Conservation (phyloP, 495 filamentous ascomycete species). For the Cercophora scortea region DNA sequence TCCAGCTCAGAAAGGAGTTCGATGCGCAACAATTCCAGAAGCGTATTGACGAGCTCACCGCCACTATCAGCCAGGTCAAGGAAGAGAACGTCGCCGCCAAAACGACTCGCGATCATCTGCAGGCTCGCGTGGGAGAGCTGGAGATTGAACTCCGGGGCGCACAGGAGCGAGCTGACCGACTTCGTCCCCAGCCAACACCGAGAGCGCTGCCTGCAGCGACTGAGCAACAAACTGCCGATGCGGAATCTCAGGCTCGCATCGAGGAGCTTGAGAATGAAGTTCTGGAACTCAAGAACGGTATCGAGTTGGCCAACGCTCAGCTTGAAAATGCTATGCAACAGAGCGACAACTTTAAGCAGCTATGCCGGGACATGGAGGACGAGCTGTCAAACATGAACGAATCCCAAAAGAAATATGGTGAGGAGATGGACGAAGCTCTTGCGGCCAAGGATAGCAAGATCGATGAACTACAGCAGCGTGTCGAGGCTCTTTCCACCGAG, state of each 20-base stretch:
- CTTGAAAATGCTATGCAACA: slow-evolving; percentile 71
- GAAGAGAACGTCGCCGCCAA: slow-evolving; percentile 78
- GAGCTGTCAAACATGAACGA: slow-evolving; percentile 71
- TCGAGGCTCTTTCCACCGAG: slow-evolving; percentile 75
- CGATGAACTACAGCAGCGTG: slow-evolving; percentile 67
- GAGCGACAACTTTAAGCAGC: slow-evolving; percentile 80
- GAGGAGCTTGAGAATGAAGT: slow-evolving; percentile 79
- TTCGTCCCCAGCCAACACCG: slow-evolving; percentile 66
- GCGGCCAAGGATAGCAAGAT: slow-evolving; percentile 69
- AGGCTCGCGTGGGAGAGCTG: slow-evolving; percentile 78
- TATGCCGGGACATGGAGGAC: slow-evolving; percentile 83
- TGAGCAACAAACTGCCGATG: slow-evolving; percentile 38
- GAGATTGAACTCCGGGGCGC: slow-evolving; percentile 78
- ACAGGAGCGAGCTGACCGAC: slow-evolving; percentile 72
- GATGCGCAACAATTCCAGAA: slow-evolving; percentile 79
- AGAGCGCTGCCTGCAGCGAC: slow-evolving; percentile 36
- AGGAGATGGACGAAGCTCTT: slow-evolving; percentile 69
- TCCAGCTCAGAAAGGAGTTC: slow-evolving; percentile 73
- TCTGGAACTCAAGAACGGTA: slow-evolving; percentile 71
- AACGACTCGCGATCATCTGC: slow-evolving; percentile 80
- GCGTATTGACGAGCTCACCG: slow-evolving; percentile 79
- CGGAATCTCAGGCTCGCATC: slow-evolving; percentile 56
- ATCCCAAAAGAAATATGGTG: slow-evolving; percentile 74
- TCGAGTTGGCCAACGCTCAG: slow-evolving; percentile 68
- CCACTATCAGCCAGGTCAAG: slow-evolving; percentile 65